Conservation (phyloP, 2,329 filamentous ascomycete genomes). For the Chrysoporthe deuterocubensis region DNA sequence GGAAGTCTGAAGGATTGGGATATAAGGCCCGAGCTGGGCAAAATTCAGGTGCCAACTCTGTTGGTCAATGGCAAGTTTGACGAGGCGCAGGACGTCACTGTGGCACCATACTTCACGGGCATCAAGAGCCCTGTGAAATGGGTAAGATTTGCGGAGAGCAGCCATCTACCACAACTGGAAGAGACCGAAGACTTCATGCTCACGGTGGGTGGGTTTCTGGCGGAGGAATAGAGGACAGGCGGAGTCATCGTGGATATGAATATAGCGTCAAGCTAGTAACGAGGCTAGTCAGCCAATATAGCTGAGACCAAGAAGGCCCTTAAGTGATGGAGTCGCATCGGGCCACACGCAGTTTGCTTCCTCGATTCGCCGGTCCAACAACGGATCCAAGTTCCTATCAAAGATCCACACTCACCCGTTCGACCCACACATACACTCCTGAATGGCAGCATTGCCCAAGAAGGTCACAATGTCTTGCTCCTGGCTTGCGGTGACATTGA, state of each 20-base stretch:
- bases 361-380: slow-evolving; percentile 12
- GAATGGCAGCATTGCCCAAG: slow-evolving; percentile 13
- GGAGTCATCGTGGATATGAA: too few species aligned
- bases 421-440: slow-evolving; percentile 15
- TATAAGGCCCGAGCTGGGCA: slow-evolving; percentile 8
- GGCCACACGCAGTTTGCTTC: too few species aligned
- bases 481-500: slow-evolving; percentile 1
- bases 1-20: slow-evolving; percentile 22
- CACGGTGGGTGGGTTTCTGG: not conserved
- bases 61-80: slow-evolving; percentile 28
- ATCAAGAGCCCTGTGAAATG: slow-evolving; percentile 23
- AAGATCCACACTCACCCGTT: slow-evolving; percentile 14
- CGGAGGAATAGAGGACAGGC: not conserved
- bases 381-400: slow-evolving; percentile 12
- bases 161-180: slow-evolving; percentile 23
- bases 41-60: slow-evolving; percentile 23
- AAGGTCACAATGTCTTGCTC: slow-evolving; percentile 1
- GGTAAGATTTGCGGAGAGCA: slow-evolving; percentile 29
- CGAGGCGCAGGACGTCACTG: slow-evolving; percentile 25
- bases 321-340: not conserved
- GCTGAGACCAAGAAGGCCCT: not conserved
- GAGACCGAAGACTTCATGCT: slow-evolving; percentile 27
- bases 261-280: too few species aligned
- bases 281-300: too few species aligned
- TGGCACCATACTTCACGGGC: slow-evolving; percentile 21